A percentile compares a stretch with the other conserved stretches of the same genome.
phyloP scores from a whole-genome alignment of 2,329 filamentous ascomycete species.

The Clarireedia hainanense region DNA sequence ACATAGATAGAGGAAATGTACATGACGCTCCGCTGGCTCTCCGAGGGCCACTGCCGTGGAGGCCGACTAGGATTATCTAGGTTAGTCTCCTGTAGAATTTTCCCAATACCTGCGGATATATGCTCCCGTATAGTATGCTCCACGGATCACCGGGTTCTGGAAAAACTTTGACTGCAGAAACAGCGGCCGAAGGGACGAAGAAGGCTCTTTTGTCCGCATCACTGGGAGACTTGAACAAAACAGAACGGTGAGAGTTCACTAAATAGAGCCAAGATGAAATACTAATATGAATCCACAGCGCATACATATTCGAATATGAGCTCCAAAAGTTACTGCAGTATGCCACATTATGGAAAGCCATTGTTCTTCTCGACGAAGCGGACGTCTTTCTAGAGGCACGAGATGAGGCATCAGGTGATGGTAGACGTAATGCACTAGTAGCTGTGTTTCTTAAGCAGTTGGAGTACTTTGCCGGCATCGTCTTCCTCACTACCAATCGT shows the following conservation, averaged over 20 bases:
- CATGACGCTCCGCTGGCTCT: no score
- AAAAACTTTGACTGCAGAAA: not conserved
- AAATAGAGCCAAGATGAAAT: no score
- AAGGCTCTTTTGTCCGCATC: constrained; percentile 13
- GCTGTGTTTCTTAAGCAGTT: no score
- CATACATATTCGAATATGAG: not conserved
- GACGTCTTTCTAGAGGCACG: constrained; percentile 39
- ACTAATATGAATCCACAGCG: no score
- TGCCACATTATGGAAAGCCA: constrained; percentile 63
- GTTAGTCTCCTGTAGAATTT: no score
- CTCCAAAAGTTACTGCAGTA: constrained; percentile 60
- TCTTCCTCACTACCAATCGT: constrained; percentile 33
- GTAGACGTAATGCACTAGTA: no score
- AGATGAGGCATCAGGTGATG: constrained; percentile 2
- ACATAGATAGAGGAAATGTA: no score
- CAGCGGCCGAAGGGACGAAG: constrained; percentile 13
- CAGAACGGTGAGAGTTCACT: constrained; percentile 9
- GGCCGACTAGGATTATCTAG: no score
- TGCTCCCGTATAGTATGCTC: no score
- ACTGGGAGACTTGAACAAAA: constrained; percentile 13
- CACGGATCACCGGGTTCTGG: no score
- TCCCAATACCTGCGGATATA: no score
- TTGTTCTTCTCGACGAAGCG: constrained; percentile 42
- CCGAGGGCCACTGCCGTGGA: no score
- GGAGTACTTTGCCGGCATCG: constrained; percentile 29